phyloP scores from a whole-genome alignment of 441 rosid genomes.

The Adansonia rubrostipa region DNA sequence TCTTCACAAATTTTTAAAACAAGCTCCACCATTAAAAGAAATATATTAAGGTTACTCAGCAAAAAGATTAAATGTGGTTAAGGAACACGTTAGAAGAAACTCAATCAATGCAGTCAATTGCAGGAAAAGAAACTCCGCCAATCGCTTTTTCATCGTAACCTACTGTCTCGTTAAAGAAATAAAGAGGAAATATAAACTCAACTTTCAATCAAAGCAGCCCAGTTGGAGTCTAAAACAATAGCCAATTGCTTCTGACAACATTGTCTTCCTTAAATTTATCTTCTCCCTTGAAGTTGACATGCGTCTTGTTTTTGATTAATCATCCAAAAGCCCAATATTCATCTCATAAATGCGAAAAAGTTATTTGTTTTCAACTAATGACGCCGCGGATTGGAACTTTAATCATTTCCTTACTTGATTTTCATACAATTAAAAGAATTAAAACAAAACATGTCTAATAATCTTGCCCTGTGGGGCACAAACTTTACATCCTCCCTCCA shows the following conservation, averaged over 20 bases:
- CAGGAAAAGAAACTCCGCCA: no score
- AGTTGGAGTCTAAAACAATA: not conserved
- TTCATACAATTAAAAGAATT: conserved; percentile 12
- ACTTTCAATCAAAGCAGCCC: not conserved
- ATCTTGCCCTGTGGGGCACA: not conserved
- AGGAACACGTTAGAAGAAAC: not conserved
- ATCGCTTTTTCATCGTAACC: not conserved
- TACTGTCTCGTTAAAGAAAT: not conserved
- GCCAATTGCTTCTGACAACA: not conserved
- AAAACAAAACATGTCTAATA: not conserved
- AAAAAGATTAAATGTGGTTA: not conserved
- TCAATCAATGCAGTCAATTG: not conserved
- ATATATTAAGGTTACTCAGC: not conserved
- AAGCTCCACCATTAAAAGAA: not conserved
- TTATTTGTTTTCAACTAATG: not conserved
- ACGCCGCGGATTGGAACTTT: conserved; percentile 1
- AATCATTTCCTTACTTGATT: not conserved
- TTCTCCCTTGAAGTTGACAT: conserved; percentile 15
- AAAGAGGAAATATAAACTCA: no score
- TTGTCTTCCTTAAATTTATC: not conserved
- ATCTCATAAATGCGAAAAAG: conserved; percentile 6
- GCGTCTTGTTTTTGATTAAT: not conserved
- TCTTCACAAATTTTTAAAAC: not conserved
- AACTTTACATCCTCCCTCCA: not conserved
- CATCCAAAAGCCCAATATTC: not conserved